Evolutionary conservation across 106 monocot species (phyloP).

Genomic region (Allium cepa): DNA sequence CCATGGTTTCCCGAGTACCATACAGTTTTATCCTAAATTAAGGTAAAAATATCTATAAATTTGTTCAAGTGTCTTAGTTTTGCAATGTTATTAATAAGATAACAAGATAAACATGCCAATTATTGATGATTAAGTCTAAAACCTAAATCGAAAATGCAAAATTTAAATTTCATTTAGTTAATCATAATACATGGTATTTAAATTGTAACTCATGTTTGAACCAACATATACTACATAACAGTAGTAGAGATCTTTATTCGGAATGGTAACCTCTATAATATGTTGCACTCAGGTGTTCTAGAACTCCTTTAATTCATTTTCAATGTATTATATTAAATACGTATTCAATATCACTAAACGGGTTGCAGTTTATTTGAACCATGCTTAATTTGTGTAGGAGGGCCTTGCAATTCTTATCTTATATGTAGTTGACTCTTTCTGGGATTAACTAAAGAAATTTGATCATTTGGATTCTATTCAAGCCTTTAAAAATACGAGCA

Average conservation of each 20-base stretch:
- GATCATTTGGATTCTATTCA: conserved; percentile 54
- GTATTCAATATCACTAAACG: background rate
- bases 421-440: conserved; percentile 63
- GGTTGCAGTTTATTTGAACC: background rate
- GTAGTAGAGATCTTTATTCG: conserved; percentile 71
- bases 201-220: too few relatives aligned
- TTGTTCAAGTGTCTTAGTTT: too few relatives aligned
- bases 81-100: too few relatives aligned
- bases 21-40: too few relatives aligned
- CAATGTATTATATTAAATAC: conserved; percentile 42
- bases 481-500: conserved; percentile 93
- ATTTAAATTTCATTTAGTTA: too few relatives aligned
- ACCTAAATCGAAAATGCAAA: too few relatives aligned
- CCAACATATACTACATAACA: background rate
- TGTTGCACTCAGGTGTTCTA: conserved; percentile 89
- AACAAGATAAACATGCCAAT: too few relatives aligned
- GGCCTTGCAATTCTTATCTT: conserved; percentile 50
- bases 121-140: too few relatives aligned
- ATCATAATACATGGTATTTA: too few relatives aligned
- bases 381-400: conserved; percentile 26
- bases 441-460: conserved; percentile 65
- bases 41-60: too few relatives aligned
- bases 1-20: too few relatives aligned
- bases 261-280: conserved; percentile 88
- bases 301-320: conserved; percentile 85